phyloP scores from a whole-genome alignment of 805 yeast genomes.

The Jamesozyma rosinii region DNA sequence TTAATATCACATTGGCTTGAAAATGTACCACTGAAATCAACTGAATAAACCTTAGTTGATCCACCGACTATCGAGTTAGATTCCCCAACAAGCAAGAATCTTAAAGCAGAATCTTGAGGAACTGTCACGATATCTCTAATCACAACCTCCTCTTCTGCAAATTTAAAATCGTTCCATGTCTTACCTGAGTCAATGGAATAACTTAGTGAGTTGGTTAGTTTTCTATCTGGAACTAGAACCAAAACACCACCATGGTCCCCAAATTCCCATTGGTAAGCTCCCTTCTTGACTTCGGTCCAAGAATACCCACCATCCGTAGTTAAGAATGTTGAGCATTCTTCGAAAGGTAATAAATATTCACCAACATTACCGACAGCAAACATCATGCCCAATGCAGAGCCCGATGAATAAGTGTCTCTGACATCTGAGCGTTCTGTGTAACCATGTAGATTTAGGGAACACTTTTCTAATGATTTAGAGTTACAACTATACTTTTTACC shows the following conservation, averaged over 20 bases:
- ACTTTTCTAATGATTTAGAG: slow-evolving; percentile 43
- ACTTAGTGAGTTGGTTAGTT: slow-evolving; percentile 46
- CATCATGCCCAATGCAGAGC: slow-evolving; percentile 81
- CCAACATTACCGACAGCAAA: slow-evolving; percentile 95
- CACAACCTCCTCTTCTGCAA: slow-evolving; percentile 45
- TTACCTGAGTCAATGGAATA: slow-evolving; percentile 76
- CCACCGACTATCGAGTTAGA: slow-evolving; percentile 39
- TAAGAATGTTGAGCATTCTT: slow-evolving; percentile 60
- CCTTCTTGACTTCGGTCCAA: slow-evolving; percentile 73
- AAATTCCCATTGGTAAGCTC: slow-evolving; percentile 83
- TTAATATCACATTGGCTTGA: slow-evolving; percentile 48
- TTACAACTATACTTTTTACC: slow-evolving; percentile 50
- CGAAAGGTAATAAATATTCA: slow-evolving; percentile 37
- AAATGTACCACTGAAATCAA: slow-evolving; percentile 50
- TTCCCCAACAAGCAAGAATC: slow-evolving; percentile 56
- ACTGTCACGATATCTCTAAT: slow-evolving; percentile 77
- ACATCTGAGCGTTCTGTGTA: slow-evolving; percentile 78
- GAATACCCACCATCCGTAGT: slow-evolving; percentile 86
- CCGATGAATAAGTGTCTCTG: slow-evolving; percentile 79
- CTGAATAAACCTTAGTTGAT: slow-evolving; percentile 38
- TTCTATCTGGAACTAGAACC: slow-evolving; percentile 55
- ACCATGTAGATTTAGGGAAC: slow-evolving; percentile 82
- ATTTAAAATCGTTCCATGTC: slow-evolving; percentile 60
- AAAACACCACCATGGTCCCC: slow-evolving; percentile 91
- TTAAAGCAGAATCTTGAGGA: slow-evolving; percentile 82